A percentile compares a stretch with the other conserved stretches of the same genome.
Conservation (phyloP, 176 grass and related monocot species). For the Chloris gayana region DNA sequence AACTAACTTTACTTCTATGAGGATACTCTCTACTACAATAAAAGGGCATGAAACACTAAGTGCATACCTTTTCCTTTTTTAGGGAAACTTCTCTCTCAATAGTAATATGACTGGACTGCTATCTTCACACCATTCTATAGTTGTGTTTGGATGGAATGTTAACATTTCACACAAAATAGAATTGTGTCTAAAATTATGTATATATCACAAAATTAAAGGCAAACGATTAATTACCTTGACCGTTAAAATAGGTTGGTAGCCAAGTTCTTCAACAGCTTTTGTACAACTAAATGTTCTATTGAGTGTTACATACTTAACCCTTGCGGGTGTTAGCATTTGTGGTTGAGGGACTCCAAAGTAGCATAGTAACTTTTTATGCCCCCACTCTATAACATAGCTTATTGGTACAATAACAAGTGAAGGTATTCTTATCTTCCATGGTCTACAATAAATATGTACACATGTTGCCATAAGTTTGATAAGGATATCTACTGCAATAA, state of each 20-base stretch:
- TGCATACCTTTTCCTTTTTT: neutral
- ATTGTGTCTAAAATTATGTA: neutral
- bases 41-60: too few relatives aligned
- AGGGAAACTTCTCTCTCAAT: neutral
- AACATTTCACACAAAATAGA: neutral
- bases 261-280: constrained; percentile 63
- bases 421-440: constrained; percentile 61
- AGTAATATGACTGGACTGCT: neutral
- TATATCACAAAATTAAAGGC: too few relatives aligned
- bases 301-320: constrained; percentile 55
- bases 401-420: constrained; percentile 49
- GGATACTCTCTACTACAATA: too few relatives aligned
- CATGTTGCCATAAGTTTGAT: too few relatives aligned
- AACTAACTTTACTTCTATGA: too few relatives aligned
- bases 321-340: constrained; percentile 55
- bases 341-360: constrained; percentile 47
- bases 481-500: too few relatives aligned
- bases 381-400: constrained; percentile 58
- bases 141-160: neutral
- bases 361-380: constrained; percentile 50
- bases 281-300: constrained; percentile 65
- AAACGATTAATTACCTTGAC: constrained; percentile 37
- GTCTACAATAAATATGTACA: constrained; percentile 24
- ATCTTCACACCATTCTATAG: neutral
- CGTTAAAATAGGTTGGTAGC: constrained; percentile 70